Percentiles rank a stretch among this genome's conserved stretches.
Conservation (phyloP, 2,329 filamentous ascomycete species). For the Amesomyces nigricolor region DNA sequence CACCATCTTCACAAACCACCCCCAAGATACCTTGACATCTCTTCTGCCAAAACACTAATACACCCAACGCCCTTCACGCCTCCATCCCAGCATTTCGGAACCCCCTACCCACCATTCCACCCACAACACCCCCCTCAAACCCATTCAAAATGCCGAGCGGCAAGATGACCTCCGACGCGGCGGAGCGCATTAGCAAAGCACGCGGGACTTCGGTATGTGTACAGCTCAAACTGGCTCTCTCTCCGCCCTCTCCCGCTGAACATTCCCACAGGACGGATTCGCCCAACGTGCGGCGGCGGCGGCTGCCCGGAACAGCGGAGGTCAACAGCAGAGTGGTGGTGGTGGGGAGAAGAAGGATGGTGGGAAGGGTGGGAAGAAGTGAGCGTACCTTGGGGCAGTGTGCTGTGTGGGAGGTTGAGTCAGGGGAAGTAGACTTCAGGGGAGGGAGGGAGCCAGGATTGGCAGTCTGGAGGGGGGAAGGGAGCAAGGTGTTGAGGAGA, state of each 20-base stretch:
- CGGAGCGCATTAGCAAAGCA: conserved; percentile 38
- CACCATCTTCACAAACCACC: too few species aligned
- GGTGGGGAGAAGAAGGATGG: conserved; percentile 16
- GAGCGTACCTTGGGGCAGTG: too few species aligned
- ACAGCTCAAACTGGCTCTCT: too few species aligned
- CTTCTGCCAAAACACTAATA: too few species aligned
- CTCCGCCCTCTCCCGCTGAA: too few species aligned
- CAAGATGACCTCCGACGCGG: conserved; percentile 41
- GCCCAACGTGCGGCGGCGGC: conserved; percentile 33
- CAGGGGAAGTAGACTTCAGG: too few species aligned
- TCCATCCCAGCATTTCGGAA: too few species aligned
- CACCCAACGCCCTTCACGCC: too few species aligned
- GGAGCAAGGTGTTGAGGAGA: not conserved
- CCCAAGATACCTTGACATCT: too few species aligned
- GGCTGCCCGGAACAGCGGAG: conserved; percentile 29
- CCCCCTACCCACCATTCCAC: not conserved
- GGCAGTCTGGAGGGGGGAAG: too few species aligned
- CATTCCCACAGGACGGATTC: conserved; percentile 32
- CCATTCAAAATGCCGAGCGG: conserved; percentile 21
- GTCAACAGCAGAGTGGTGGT: not conserved
- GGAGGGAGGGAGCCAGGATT: too few species aligned
- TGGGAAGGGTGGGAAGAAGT: conserved; percentile 14
- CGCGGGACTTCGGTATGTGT: conserved; percentile 35
- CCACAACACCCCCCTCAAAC: not conserved
- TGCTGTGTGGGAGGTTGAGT: too few species aligned